Evolutionary conservation across 345 rosid genomes (phyloP).

Genomic region (Camelina laxa): DNA sequence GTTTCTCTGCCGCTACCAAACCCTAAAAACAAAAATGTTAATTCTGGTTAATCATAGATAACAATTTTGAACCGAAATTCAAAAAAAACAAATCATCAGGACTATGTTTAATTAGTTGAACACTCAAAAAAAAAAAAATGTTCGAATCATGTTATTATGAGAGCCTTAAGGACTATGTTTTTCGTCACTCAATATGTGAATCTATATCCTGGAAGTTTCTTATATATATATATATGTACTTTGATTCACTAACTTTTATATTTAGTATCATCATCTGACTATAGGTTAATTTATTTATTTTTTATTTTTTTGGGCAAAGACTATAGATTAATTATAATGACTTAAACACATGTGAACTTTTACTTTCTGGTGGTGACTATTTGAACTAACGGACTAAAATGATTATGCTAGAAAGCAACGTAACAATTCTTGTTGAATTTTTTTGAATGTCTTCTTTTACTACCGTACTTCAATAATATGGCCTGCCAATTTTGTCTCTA

Average conservation of each 20-base stretch:
- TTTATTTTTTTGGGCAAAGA: too few relatives aligned
- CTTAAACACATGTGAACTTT: constrained; percentile 22
- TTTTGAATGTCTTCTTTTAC: constrained; percentile 17
- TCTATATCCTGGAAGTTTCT: neutral
- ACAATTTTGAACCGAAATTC: neutral
- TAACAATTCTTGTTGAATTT: constrained; percentile 22
- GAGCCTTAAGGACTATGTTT: neutral
- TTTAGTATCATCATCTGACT: constrained; percentile 16
- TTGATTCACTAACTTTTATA: constrained; percentile 17
- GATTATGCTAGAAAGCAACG: constrained; percentile 36
- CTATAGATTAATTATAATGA: too few relatives aligned
- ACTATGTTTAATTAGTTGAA: neutral
- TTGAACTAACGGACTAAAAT: constrained; percentile 28
- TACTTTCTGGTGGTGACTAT: constrained; percentile 15
- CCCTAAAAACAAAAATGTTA: constrained; percentile 50
- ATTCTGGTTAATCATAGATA: neutral
- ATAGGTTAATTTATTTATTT: too few relatives aligned
- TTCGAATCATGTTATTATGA: neutral
- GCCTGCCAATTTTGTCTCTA: constrained; percentile 36
- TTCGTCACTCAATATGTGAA: neutral
- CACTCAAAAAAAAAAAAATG: neutral
- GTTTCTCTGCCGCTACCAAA: constrained; percentile 64
- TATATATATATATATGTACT: neutral
- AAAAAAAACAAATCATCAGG: neutral
- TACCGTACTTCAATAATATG: constrained; percentile 27